Conservation (phyloP, 441 rosid genomes). For the Euphorbia schlechtendalii region DNA sequence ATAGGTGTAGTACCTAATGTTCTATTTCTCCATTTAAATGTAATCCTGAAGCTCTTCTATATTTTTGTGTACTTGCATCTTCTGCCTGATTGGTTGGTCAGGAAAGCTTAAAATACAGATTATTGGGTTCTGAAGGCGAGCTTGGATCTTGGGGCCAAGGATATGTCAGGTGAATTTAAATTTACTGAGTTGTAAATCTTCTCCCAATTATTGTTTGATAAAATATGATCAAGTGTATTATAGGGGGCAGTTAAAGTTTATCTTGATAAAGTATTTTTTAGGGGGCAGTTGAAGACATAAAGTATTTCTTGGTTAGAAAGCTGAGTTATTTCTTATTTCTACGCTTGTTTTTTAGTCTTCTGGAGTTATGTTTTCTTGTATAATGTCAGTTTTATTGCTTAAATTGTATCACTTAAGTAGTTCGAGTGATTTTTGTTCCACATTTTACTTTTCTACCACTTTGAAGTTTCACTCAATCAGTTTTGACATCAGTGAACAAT, state of each 20-base stretch:
- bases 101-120: constrained; percentile 92
- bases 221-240: too few species aligned
- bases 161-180: constrained; percentile 64
- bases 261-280: background rate
- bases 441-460: background rate
- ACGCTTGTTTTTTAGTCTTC: background rate
- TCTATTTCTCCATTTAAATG: too few species aligned
- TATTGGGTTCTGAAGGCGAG: constrained; percentile 85
- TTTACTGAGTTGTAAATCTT: background rate
- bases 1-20: background rate
- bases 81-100: constrained; percentile 27
- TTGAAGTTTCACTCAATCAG: too few species aligned
- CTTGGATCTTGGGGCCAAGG: constrained; percentile 99
- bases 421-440: background rate
- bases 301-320: background rate
- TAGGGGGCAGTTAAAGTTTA: too few species aligned
- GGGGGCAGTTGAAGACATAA: background rate
- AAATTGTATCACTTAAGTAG: background rate
- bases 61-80: too few species aligned
- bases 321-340: background rate
- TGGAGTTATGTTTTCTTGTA: background rate
- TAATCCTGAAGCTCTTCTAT: too few species aligned
- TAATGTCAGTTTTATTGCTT: background rate
- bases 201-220: too few species aligned
- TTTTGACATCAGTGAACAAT: background rate